phyloP scores from a whole-genome alignment of 73 alveolate species.

The Paramecium bursaria region DNA sequence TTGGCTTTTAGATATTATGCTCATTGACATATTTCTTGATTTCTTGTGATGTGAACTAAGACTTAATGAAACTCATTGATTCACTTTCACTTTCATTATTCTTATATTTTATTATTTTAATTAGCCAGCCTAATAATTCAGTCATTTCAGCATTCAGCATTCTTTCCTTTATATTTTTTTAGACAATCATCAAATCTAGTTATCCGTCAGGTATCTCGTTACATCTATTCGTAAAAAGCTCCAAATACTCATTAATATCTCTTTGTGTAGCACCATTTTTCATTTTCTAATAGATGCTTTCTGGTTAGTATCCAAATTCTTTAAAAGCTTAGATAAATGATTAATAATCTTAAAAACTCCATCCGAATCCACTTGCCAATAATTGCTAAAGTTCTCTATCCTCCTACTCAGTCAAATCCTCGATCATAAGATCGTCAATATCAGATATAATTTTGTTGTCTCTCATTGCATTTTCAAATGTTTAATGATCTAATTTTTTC shows the following conservation, averaged over 20 bases:
- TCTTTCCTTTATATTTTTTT: neutral
- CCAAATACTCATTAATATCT: neutral
- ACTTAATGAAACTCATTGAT: neutral
- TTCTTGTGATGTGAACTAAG: neutral
- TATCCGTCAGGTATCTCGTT: neutral
- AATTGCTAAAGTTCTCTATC: constrained; percentile 5
- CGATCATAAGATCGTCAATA: neutral
- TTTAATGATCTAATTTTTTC: neutral
- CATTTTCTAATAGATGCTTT: neutral
- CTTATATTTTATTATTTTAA: neutral
- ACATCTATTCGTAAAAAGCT: constrained; percentile 17
- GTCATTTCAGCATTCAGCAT: constrained; percentile 1
- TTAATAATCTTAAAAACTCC: constrained; percentile 1
- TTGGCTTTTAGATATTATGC: neutral
- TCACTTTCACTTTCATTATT: constrained; percentile 4
- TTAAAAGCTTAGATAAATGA: neutral
- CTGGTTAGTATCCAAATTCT: constrained; percentile 30
- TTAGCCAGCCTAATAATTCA: too few species aligned
- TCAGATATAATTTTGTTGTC: neutral
- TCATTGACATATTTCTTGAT: neutral
- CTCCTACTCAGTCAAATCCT: neutral
- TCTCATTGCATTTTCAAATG: neutral
- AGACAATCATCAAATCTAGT: too few species aligned
- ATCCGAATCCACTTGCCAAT: neutral
- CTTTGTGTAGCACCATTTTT: neutral